phyloP scores from a whole-genome alignment of 805 yeast species.

The Yarrowia sp. region DNA sequence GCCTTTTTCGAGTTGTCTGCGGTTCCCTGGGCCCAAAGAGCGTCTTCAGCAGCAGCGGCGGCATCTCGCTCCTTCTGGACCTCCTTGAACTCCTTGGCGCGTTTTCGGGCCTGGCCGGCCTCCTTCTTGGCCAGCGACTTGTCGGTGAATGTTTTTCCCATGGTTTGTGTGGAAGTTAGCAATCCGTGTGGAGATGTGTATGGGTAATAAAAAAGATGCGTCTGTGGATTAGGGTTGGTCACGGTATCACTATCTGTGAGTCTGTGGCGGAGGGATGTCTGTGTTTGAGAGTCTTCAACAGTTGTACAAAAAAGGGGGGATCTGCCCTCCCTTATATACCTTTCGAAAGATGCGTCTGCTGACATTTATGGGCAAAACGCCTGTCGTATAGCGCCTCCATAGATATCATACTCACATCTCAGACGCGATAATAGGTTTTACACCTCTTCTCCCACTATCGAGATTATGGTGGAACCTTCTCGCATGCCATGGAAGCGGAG shows the following conservation, averaged over 20 bases:
- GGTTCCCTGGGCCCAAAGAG: conserved; percentile 13
- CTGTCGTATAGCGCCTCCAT: background rate
- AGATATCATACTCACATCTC: background rate
- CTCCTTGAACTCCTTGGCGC: conserved; percentile 20
- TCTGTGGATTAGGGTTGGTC: background rate
- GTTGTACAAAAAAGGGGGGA: background rate
- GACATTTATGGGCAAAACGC: background rate
- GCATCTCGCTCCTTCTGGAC: conserved; percentile 21
- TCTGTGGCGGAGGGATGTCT: no score
- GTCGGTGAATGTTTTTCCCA: conserved; percentile 25
- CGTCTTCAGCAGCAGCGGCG: background rate
- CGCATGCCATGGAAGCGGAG: no score
- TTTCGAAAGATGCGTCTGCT: no score
- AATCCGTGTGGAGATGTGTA: background rate
- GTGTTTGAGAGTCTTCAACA: no score
- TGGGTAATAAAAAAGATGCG: background rate
- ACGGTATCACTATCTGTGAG: background rate
- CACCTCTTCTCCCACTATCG: background rate
- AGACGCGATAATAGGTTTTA: background rate
- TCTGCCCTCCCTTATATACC: no score
- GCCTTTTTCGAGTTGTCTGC: conserved; percentile 22
- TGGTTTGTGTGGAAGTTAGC: background rate
- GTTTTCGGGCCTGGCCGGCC: conserved; percentile 27
- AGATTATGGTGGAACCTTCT: background rate
- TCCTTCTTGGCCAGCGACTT: conserved; percentile 23